Evolutionary conservation across 192 early-diverging fungal species (phyloP).

Genomic region (Linnemannia hyalina): DNA sequence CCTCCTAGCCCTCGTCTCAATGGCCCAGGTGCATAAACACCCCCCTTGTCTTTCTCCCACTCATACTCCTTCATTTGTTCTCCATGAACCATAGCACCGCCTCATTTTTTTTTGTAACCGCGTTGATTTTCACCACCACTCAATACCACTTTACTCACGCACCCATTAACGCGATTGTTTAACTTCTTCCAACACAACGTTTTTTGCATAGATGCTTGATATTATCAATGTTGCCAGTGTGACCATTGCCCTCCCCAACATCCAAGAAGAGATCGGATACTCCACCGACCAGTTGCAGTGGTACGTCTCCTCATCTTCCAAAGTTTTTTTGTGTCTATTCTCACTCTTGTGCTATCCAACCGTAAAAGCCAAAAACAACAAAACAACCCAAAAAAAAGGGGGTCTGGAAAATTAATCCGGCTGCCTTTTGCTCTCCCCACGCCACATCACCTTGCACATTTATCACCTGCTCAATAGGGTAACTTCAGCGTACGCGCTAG

Average conservation of each 20-base stretch:
- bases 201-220: slow-evolving; percentile 20
- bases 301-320: not conserved
- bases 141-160: not conserved
- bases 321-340: not conserved
- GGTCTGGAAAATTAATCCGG: not conserved
- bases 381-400: not conserved
- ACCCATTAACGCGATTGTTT: not conserved
- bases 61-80: not conserved
- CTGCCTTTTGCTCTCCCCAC: not conserved
- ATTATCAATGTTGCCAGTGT: slow-evolving; percentile 34
- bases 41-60: not conserved
- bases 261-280: slow-evolving; percentile 17
- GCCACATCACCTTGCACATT: not conserved
- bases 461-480: not conserved
- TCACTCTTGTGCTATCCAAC: not conserved
- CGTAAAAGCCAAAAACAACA: not conserved
- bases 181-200: not conserved
- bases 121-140: too few relatives aligned
- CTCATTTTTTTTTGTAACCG: not conserved
- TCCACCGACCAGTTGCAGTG: slow-evolving; percentile 23
- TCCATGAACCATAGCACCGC: not conserved
- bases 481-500: slow-evolving; percentile 30
- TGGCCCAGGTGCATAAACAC: slow-evolving; percentile 17
- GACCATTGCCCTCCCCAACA: slow-evolving; percentile 21
- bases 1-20: slow-evolving; percentile 25